phyloP scores from a whole-genome alignment of 1,139 yeast species.

The Nadsonia commutata region DNA sequence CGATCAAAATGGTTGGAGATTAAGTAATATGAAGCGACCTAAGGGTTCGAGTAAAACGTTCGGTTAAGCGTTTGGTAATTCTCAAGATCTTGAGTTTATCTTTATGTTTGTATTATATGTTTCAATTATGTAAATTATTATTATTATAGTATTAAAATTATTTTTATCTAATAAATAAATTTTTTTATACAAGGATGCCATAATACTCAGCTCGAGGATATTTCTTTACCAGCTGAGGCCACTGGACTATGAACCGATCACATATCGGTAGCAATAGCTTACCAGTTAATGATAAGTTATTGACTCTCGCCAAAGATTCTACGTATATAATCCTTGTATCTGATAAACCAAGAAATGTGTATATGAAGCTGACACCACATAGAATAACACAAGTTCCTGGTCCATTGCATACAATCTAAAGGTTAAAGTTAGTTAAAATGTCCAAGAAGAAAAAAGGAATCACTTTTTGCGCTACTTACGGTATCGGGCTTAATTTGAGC shows the following conservation, averaged over 20 bases:
- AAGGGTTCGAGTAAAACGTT: slow-evolving; percentile 8
- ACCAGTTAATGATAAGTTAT: slow-evolving; percentile 64
- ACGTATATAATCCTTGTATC: slow-evolving; percentile 55
- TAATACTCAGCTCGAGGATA: slow-evolving; percentile 58
- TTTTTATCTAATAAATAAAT: too few species aligned
- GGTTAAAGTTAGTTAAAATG: slow-evolving; percentile 26
- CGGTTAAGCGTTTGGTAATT: slow-evolving; percentile 5
- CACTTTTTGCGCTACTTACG: slow-evolving; percentile 6
- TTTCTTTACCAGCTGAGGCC: slow-evolving; percentile 48
- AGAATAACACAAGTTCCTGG: slow-evolving; percentile 87
- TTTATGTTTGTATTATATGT: too few species aligned
- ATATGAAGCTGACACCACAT: slow-evolving; percentile 43
- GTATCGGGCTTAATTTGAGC: slow-evolving; percentile 19
- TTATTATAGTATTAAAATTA: too few species aligned
- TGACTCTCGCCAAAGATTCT: slow-evolving; percentile 82
- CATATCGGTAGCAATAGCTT: slow-evolving; percentile 49
- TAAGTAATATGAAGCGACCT: slow-evolving; percentile 27
- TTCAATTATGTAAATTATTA: too few species aligned
- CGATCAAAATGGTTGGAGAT: slow-evolving; percentile 40
- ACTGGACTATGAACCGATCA: slow-evolving; percentile 76
- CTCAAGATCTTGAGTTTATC: too few species aligned
- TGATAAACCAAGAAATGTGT: slow-evolving; percentile 38
- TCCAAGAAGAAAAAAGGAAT: slow-evolving; percentile 10
- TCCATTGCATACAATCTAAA: slow-evolving; percentile 60
- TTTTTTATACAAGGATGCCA: slow-evolving; percentile 50